Base-by-base conservation (phyloP, 768 basidiomycete species). In the Pleurotus platypus region DNA sequence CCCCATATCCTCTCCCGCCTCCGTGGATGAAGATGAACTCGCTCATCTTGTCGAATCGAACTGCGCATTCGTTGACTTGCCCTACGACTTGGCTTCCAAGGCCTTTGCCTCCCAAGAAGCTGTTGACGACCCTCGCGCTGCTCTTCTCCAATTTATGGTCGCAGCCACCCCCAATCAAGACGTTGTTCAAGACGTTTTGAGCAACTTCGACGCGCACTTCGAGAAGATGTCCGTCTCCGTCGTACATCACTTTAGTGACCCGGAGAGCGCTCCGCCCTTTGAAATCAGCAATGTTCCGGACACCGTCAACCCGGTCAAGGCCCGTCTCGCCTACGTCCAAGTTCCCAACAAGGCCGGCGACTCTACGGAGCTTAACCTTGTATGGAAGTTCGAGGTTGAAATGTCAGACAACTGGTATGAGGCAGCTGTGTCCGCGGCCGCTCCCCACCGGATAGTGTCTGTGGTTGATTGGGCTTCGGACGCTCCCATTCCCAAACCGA, bases 321-420 rank as follows among this genome's bases (percentile, higher is more conserved):
- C 86, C 1, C 81, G 79, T 57, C 71, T 94, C 57, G 89, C 87
- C 0, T 95, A 93, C 68, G 76, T 91, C 16, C 92, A 95, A 67
- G 85, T 94, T 8, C 91, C 92, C 12, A 78, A 76, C 46, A 78
- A 83, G 39, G 71, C 80, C 22, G 80, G 78, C n/a, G 82, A 80
- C 18, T 71, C 72, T 30, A 79, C 82, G 8, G 77, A 80, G 26
- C 78, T 96, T 39, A 78, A 81, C 65, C 82, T 92, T 60, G 92
- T 92, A 3, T 98, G 90, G 91, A 89, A 86, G 85, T 89, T 94
- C 64, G 92, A 94, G 67, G 89, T 96, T 46, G 90, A 94, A 78
- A 92, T 96, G 89, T 67, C 86, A 66, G 87, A 97, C 73, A 98
- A 94, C 72, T 96, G 92, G 92, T 98, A 98, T 64, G 94, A 98